phyloP scores from a whole-genome alignment of 106 monocot genomes.

The Chionographis japonica region DNA sequence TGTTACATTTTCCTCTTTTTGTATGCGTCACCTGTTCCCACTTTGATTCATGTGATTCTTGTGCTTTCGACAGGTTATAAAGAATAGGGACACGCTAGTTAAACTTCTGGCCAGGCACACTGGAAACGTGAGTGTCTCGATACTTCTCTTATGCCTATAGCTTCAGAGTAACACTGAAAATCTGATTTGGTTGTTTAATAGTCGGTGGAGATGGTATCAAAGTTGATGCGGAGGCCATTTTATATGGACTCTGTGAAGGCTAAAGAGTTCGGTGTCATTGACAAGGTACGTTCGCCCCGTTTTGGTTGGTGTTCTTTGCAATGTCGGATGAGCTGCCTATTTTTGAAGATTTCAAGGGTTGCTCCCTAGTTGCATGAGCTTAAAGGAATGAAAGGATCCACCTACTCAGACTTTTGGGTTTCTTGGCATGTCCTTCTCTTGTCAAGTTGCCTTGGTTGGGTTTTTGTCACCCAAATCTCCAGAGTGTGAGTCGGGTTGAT shows the following conservation, averaged over 20 bases:
- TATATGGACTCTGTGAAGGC: conserved; percentile 92
- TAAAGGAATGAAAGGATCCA: too few species aligned
- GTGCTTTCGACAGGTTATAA: conserved; percentile 56
- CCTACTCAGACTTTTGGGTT: too few species aligned
- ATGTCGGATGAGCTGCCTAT: not conserved
- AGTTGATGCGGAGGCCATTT: conserved; percentile 75
- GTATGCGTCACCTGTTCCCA: not conserved
- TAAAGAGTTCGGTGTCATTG: conserved; percentile 86
- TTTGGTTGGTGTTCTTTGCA: not conserved
- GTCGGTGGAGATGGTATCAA: conserved; percentile 62
- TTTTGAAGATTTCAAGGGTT: not conserved
- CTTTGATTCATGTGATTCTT: not conserved
- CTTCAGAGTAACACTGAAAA: not conserved
- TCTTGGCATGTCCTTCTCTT: too few species aligned
- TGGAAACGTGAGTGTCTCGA: conserved; percentile 66
- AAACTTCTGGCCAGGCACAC: conserved; percentile 85
- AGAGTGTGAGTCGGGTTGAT: too few species aligned
- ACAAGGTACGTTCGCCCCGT: conserved; percentile 63
- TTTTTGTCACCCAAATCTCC: too few species aligned
- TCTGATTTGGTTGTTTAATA: conserved; percentile 17
- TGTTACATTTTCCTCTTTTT: not conserved
- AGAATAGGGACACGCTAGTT: conserved; percentile 68
- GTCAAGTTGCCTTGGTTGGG: too few species aligned
- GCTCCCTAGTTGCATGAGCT: not conserved
- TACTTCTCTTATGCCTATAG: not conserved